Evolutionary conservation across 1,284 basidiomycete genomes (phyloP), one percentile per base, ranked within the genome.

Genomic region (Melampsora americana): DNA sequence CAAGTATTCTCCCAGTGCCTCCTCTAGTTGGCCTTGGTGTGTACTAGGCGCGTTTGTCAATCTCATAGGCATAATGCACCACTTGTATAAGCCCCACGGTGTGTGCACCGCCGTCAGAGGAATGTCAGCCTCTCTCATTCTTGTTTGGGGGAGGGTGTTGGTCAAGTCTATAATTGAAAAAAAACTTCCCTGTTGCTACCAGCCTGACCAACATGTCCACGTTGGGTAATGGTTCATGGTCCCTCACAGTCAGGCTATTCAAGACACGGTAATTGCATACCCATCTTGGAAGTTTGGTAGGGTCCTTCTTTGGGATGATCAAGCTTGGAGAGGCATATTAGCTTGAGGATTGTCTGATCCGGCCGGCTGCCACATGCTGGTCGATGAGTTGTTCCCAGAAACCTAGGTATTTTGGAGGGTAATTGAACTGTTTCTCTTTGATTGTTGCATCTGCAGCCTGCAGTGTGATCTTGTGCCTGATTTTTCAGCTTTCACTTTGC

Each of bases 51-150:
- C 80, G 69, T 86, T 85, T 5, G 80, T 74, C 20, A 82, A 78
- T 0, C 85, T 85, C 78, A 83, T 81, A 0, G 84, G 85, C 85
- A 86, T 86, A n/a, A n/a, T n/a, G 0, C 79, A 16, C 84, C 84
- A 86, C 71, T 86, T 83, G 62, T 83, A 85, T 0, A 84, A 77
- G 0, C 85, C 84, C 28, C 83, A 82, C 0, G 84, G 84, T 0
- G 84, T 86, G 1, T 69, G 78, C 0, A 86, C 82, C 0, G 84
- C 85, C 0, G 85, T 86, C 23, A 81, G 80, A 7, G 79, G 76
- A 0, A 85, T 80, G 65, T 84, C 79, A 32, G 85, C 83, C 0
- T 83, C 82, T 86, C 84, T 0, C 85, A 78, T 44, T 81, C 84
- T n/a, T n/a, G n/a, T n/a, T n/a, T n/a, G n/a, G n/a, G n/a, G n/a